Base-by-base conservation (phyloP, 2,329 filamentous ascomycete genomes). In the Sordariomycetes sp. region DNA sequence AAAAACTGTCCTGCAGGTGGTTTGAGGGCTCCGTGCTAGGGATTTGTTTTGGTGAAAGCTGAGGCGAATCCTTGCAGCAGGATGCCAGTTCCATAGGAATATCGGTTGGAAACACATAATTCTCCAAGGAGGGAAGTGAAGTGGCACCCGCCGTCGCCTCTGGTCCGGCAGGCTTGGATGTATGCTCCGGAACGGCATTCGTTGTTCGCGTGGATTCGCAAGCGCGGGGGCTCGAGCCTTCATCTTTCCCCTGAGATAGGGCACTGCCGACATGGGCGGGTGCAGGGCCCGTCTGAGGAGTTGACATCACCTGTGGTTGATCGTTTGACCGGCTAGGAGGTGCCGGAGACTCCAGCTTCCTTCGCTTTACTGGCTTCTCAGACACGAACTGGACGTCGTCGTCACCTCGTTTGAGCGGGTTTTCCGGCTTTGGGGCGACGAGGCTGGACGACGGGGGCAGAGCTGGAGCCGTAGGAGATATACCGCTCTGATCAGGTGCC, bases 361-460 rank as follows among this genome's bases (percentile, higher is more conserved):
- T 65, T 61, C 68, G 74, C 65, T 75, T 76, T 55, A 75, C 70
- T 11, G 74, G 73, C 25, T 72, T 71, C 22, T 69, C 71, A 51
- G 73, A 76, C 35, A 78, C 66, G 58, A 77, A 75, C 61, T 76
- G 69, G 35, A 78, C 67, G 55, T 78, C 76, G 59, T 72, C 70
- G 54, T 76, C 73, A 25, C 62, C 63, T 57, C 65, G 60, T 62
- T 71, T 24, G n/a, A 24, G 46, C 12, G n/a, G 10, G 7, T 50
- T 20, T 20, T n/a, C n/a, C 46, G 7, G 20, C 3, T 14, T 40
- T 7, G 53, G 20, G 22, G 34, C 32, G 22, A 32, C 7, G 32
- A 43, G 20, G 5, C n/a, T 12, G 20, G 18, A 7, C 12, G 32
- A n/a, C 16, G 24, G 18, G 25, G 28, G 24, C 18, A 24, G 10